Conservation (phyloP, 352 stramenopile genomes). For the Phytophthora brassicae region DNA sequence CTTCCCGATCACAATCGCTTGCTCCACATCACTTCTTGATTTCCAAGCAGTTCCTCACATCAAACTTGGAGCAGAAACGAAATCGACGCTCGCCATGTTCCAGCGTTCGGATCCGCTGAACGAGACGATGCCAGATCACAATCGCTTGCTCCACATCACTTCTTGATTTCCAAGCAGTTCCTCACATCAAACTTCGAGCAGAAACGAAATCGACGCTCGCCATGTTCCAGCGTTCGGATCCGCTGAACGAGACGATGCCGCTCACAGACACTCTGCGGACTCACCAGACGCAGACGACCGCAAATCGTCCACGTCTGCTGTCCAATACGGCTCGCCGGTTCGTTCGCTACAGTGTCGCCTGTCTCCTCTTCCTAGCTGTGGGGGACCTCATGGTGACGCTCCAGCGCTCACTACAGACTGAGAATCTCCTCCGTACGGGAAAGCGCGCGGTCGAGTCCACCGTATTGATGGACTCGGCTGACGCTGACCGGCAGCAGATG, state of each 20-base stretch:
- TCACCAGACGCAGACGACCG: slow-evolving; percentile 22
- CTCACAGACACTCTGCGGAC: slow-evolving; percentile 31
- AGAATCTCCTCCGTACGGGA: slow-evolving; percentile 25
- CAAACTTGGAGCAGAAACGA: no score
- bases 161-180: not conserved
- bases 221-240: slow-evolving; percentile 25
- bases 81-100: slow-evolving; percentile 11
- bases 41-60: no score
- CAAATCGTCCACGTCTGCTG: slow-evolving; percentile 18
- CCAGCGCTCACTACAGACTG: slow-evolving; percentile 30
- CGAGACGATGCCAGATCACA: slow-evolving; percentile 42
- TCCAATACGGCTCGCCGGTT: slow-evolving; percentile 22
- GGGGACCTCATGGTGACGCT: slow-evolving; percentile 39
- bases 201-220: not conserved
- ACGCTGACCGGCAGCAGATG: no score
- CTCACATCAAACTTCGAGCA: not conserved
- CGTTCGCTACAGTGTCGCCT: slow-evolving; percentile 28
- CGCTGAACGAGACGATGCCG: slow-evolving; percentile 37
- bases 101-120: slow-evolving; percentile 24
- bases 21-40: not conserved
- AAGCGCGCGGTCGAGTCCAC: slow-evolving; percentile 8
- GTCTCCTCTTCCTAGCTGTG: slow-evolving; percentile 31
- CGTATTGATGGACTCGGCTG: slow-evolving; percentile 23
- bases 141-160: not conserved
- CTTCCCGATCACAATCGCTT: not conserved